Conservation (phyloP, 371 early-diverging fungal species). For the Apophysomyces elegans region DNA sequence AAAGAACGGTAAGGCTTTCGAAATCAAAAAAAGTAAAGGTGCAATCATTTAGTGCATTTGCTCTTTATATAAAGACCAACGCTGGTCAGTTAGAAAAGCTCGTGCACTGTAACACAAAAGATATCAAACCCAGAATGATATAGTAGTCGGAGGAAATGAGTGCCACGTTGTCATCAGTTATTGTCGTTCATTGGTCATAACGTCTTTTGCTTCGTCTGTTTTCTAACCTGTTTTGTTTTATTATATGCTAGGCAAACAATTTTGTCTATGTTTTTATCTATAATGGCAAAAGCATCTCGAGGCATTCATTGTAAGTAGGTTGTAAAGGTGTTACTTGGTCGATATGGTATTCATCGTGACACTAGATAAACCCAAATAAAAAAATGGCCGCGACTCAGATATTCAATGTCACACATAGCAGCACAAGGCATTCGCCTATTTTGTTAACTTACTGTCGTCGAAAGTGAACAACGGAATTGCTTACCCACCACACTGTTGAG, state of each 20-base stretch:
- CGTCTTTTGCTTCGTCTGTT: neutral
- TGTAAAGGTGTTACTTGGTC: slow-evolving; percentile 18
- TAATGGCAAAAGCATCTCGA: neutral
- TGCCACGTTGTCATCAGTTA: slow-evolving; percentile 1
- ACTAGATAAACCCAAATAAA: slow-evolving; percentile 5
- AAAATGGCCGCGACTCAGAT: slow-evolving; percentile 1
- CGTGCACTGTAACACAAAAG: slow-evolving; percentile 6
- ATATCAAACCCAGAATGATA: slow-evolving; percentile 1
- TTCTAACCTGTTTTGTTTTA: neutral
- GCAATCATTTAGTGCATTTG: neutral
- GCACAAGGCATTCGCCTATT: slow-evolving; percentile 6
- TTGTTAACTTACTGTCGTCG: slow-evolving; percentile 30
- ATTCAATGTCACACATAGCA: slow-evolving; percentile 10
- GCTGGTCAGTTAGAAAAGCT: slow-evolving; percentile 2
- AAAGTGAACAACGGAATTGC: slow-evolving; percentile 37
- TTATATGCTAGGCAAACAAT: slow-evolving; percentile 12
- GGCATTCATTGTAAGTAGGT: slow-evolving; percentile 8
- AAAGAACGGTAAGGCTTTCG: slow-evolving; percentile 5
- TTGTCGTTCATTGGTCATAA: neutral
- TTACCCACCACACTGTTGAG: slow-evolving; percentile 43
- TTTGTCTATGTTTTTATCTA: slow-evolving; percentile 15
- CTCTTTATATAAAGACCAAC: slow-evolving; percentile 10
- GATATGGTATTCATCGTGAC: slow-evolving; percentile 18
- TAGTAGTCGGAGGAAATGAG: slow-evolving; percentile 17
- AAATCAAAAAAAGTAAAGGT: slow-evolving; percentile 5